Evolutionary conservation across 352 stramenopile genomes (phyloP).

Genomic region (Globisporangium parvum): DNA sequence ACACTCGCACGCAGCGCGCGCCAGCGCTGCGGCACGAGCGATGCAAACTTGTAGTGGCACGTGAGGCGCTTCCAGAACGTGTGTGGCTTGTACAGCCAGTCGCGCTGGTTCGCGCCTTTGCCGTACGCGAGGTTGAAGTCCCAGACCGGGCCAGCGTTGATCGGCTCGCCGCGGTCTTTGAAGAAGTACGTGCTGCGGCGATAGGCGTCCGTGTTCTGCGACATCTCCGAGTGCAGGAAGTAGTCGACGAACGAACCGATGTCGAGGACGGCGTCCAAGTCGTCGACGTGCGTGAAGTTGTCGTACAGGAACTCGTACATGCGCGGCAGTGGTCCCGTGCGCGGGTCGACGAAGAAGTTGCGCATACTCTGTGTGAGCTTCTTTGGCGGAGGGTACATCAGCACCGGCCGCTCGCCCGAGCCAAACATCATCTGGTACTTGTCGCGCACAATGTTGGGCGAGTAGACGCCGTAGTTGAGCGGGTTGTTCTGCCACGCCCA

Average conservation of each 20-base stretch:
- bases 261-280: conserved; percentile 45
- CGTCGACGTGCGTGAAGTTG: conserved; percentile 51
- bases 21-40: conserved; percentile 53
- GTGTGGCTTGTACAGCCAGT: conserved; percentile 52
- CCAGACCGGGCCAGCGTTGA: conserved; percentile 65
- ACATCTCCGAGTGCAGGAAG: conserved; percentile 62
- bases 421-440: conserved; percentile 58
- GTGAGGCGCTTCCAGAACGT: conserved; percentile 58
- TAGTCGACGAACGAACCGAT: conserved; percentile 70
- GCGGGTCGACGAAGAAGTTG: conserved; percentile 45
- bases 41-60: conserved; percentile 71
- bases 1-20: conserved; percentile 26
- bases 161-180: conserved; percentile 55
- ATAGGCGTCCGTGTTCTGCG: conserved; percentile 56
- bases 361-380: conserved; percentile 54
- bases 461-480: conserved; percentile 32
- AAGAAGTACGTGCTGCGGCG: conserved; percentile 62
- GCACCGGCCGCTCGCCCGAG: conserved; percentile 35
- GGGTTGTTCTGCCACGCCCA: conserved; percentile 82
- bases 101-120: conserved; percentile 22
- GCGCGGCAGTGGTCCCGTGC: conserved; percentile 43
- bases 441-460: conserved; percentile 54
- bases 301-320: conserved; percentile 57
- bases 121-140: conserved; percentile 70
- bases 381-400: conserved; percentile 25